Evolutionary conservation across 2,329 filamentous ascomycete genomes (phyloP).

Genomic region (Pseudocercospora vitis): DNA sequence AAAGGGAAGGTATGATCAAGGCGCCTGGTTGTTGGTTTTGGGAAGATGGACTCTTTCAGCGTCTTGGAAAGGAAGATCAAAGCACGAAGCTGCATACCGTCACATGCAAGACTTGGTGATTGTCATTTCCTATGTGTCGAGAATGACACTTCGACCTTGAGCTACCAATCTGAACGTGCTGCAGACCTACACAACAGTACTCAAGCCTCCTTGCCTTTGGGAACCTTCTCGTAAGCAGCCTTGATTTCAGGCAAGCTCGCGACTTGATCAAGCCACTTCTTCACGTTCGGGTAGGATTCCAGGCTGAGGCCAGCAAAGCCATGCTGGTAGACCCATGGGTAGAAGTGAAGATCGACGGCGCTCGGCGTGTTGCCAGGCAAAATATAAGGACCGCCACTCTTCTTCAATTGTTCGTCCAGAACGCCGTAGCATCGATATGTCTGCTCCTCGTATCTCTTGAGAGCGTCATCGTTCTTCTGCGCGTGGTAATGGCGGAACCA

Average conservation of each 20-base stretch:
- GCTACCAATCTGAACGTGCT: not conserved
- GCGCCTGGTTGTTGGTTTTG: too few species aligned
- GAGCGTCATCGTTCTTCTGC: slow-evolving; percentile 45
- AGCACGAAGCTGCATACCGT: too few species aligned
- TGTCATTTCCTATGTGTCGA: too few species aligned
- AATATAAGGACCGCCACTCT: slow-evolving; percentile 41
- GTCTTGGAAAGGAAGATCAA: too few species aligned
- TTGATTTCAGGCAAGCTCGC: slow-evolving; percentile 42
- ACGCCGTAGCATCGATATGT: slow-evolving; percentile 46
- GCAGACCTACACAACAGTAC: not conserved
- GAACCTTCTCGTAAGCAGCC: slow-evolving; percentile 43
- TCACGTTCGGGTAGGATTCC: slow-evolving; percentile 43
- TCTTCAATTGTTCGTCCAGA: slow-evolving; percentile 45
- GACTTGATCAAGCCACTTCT: slow-evolving; percentile 43
- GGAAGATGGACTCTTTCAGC: too few species aligned
- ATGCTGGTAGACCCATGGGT: slow-evolving; percentile 45
- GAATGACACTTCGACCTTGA: too few species aligned
- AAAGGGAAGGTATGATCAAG: too few species aligned
- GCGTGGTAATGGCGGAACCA: slow-evolving; percentile 46
- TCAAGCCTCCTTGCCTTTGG: slow-evolving; percentile 30
- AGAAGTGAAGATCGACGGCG: slow-evolving; percentile 46
- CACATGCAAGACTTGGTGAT: too few species aligned
- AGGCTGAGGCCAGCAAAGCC: slow-evolving; percentile 43
- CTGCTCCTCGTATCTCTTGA: slow-evolving; percentile 44
- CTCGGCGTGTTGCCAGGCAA: slow-evolving; percentile 39